Evolutionary conservation across 257 asterid genomes (phyloP), one percentile per base, ranked within the genome.

Genomic region (Solanum medicagineum): DNA sequence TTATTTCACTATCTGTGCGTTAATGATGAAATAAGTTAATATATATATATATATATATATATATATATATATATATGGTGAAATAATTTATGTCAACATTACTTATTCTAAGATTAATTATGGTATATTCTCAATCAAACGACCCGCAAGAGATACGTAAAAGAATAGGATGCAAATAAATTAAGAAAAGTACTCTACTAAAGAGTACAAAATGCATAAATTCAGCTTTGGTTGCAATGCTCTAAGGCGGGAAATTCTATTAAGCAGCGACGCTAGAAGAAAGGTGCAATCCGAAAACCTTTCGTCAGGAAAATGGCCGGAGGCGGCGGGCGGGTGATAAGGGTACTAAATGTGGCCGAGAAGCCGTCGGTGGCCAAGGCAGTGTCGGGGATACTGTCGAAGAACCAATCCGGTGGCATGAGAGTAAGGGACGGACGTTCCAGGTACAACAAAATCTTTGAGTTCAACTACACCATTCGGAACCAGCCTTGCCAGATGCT

Each of bases 341-440:
- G 90, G 88, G 99, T 93, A 63, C 90, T 96, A 90, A 96, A 95
- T 89, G 99, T 96, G 90, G 99, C 99, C 80, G 99, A 96, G 94
- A 96, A 96, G 92, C 99, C 99, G 16, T 96, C 99, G 49, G 99
- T 96, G 56, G 99, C 99, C 14, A 96, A 94, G 86, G 93, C 97
- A 40, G 99, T 95, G 40, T 87, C 99, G 0, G 94, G 92, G 24
- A 94, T 96, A 83, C 93, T 96, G 44, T 93, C 98, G 10, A 91
- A 84, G 89, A 94, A 88, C 81, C 97, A 92, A 56, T 85, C 91
- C 29, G 94, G 94, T 74, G 95, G 97, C 9, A 65, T 89, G 75
- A 89, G 95, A 84, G 92, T 87, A 83, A 89, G 99, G 80, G 93
- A 94, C 11, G 98, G 99, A 42, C 91, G 97, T 86, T 96, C 98